These are phyloP conservation scores for Phytophthora hibernalis DNA, from an alignment of 352 stramenopile genomes.

Conservation along the genomic window DNA sequence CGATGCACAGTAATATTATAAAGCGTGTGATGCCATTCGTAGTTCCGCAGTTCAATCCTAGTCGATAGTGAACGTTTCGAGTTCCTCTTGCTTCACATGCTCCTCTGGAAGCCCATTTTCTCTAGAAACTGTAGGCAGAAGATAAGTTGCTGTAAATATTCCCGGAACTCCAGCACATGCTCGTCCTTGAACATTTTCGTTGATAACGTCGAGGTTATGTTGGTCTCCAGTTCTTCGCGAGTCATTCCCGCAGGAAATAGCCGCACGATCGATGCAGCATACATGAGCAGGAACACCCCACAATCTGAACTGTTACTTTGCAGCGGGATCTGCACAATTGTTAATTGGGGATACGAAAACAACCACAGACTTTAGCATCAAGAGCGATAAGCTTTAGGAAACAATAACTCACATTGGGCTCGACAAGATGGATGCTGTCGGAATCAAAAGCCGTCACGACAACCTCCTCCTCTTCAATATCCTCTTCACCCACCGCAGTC, in stretches of 20 bases:
- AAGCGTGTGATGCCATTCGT: conserved; percentile 12
- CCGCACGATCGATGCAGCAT: conserved; percentile 68
- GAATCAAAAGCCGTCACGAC: conserved; percentile 56
- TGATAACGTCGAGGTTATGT: conserved; percentile 54
- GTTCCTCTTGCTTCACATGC: conserved; percentile 60
- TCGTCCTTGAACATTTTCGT: conserved; percentile 70
- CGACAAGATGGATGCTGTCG: conserved; percentile 64
- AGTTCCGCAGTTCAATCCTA: conserved; percentile 16
- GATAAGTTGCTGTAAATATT: conserved; percentile 81
- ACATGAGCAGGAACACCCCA: conserved; percentile 88
- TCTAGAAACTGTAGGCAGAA: conserved; percentile 74
- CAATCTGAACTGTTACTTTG: conserved; percentile 96
- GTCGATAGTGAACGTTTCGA: conserved; percentile 68
- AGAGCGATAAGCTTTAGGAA: background rate
- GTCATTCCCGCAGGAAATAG: conserved; percentile 64
- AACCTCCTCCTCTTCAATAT: conserved; percentile 21
- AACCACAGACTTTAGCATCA: background rate
- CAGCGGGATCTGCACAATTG: conserved; percentile 76
- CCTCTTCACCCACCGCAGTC: background rate
- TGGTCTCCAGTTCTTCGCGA: conserved; percentile 59
- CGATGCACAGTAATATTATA: conserved; percentile 30
- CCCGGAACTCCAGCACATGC: conserved; percentile 77
- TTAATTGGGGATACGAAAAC: background rate
- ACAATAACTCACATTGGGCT: conserved; percentile 74
- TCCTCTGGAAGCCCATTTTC: conserved; percentile 49